Evolutionary conservation across 345 rosid genomes (phyloP), one percentile per base, ranked within the genome.

Genomic region (Brassica carinata): DNA sequence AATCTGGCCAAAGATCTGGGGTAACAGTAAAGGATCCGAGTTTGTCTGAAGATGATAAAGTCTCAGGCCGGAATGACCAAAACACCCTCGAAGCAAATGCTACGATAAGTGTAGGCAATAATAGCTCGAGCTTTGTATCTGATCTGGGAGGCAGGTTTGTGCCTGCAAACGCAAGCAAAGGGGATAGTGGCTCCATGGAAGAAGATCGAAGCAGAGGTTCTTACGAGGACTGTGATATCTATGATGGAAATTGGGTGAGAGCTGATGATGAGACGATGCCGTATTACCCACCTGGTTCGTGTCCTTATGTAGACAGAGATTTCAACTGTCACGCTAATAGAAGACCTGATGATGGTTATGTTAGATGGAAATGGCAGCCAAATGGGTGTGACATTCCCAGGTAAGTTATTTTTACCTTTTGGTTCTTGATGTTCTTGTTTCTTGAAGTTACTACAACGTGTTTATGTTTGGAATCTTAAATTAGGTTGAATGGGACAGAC

Each of bases 321-420:
- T 92, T 90, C 68, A 80, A 94, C 83, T 92, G 98, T 74, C 88
- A 90, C 7, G 79, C 62, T 15, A 91, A 94, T 64, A 85, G 90
- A 30, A 85, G 98, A 87, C 95, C 95, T 55, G 94, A 94, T 70
- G 88, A 84, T 76, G 94, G 64, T 31, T 94, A 71, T 81, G 79
- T 87, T 43, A 89, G 85, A 71, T 94, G 98, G 94, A 92, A 81
- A 82, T 92, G 98, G 97, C 90, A 91, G 78, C 97, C 97, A 71
- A 82, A 89, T 83, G 86, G 88, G 0, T 92, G 98, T 33, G 82
- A 86, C 74, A 82, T 91, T 36, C 70, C 70, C 70, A 36, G 70
- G 70, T 67, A 17, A 36, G 43, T 3, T 59, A 64, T 5, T 27
- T 4, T 11, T 69, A 7, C 14, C 38, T 69, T 66, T 9, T 51